Evolutionary conservation across 805 yeast genomes (phyloP), one percentile per base, ranked within the genome.

Genomic region (Yamadazyma sp.): DNA sequence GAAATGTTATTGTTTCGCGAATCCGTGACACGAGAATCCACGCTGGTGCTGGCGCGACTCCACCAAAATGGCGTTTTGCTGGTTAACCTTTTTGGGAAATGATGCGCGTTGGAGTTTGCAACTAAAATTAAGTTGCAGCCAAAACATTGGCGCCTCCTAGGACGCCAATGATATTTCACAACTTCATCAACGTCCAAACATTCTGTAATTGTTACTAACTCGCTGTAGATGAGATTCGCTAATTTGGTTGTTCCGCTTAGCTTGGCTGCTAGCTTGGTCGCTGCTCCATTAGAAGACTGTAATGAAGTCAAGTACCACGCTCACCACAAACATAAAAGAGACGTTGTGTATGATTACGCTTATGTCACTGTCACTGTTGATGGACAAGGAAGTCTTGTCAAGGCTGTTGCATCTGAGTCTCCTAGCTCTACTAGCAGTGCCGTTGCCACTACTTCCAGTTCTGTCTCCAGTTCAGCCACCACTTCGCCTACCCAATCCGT

Each of bases 311-410:
- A 56, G 38, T 58, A 60, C 54, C 85, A 80, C 64, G 70, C 71
- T 41, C 84, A 81, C 66, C 82, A 73, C 64, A 75, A 64, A 57
- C 81, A 73, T 61, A 78, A 70, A 61, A 73, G 78, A 67, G 81
- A 76, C 32, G 73, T 71, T 46, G 82, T 64, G 40, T 56, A 67
- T 55, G 62, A 70, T 47, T 60, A 65, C 47, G 61, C 61, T 39
- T 60, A 64, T 45, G 67, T 66, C 36, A 66, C 71, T 24, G 69
- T 70, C 37, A 60, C 72, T 42, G 70, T 69, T 38, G 67, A 71
- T 45, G 69, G 65, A 28, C 42, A 59, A 29, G 77, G 75, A 44
- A n/a, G n/a, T n/a, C n/a, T n/a, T n/a, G n/a, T n/a, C n/a, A 62
- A 62, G 12, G 64, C 64, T 17, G 48, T 60, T 17, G 57, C 50